These are phyloP conservation scores for Raphanus hybrid DNA, from an alignment of 441 rosid species.

Conservation along the genomic window DNA sequence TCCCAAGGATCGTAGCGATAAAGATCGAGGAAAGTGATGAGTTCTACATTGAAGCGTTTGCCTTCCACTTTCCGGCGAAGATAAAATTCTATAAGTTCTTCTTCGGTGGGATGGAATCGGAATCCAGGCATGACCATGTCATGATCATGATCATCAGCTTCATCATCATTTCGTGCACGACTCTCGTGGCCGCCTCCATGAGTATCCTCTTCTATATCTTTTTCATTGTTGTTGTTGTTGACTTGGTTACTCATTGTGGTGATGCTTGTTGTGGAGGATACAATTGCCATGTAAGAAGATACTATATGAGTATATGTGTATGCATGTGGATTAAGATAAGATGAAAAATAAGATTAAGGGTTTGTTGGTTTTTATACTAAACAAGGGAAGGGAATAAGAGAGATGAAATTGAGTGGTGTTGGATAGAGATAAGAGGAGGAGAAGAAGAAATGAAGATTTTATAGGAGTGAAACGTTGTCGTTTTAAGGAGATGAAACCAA, in stretches of 20 bases:
- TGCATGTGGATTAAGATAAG: conserved; percentile 40
- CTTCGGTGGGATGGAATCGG: conserved; percentile 98
- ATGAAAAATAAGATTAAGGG: conserved; percentile 38
- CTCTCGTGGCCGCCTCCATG: conserved; percentile 30
- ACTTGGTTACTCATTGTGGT: conserved; percentile 49
- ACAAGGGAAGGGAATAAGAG: conserved; percentile 23
- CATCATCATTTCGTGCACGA: conserved; percentile 37
- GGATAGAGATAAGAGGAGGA: conserved; percentile 47
- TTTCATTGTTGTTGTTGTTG: conserved; percentile 35
- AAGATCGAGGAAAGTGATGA: conserved; percentile 98
- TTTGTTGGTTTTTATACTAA: conserved; percentile 41
- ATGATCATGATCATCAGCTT: conserved; percentile 78
- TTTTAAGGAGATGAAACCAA: conserved; percentile 29
- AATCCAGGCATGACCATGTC: conserved; percentile 99
- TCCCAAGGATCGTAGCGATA: conserved; percentile 99
- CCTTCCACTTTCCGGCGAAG: conserved; percentile 99
- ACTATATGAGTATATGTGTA: conserved; percentile 33
- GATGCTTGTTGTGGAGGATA: conserved; percentile 56
- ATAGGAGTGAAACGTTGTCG: conserved; percentile 35
- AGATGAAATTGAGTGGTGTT: conserved; percentile 47
- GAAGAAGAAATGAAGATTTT: conserved; percentile 6
- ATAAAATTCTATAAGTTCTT: conserved; percentile 98
- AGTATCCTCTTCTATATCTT: conserved; percentile 35
- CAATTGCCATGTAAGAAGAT: conserved; percentile 62
- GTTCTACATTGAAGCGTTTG: conserved; percentile 98